Conservation (phyloP, 352 stramenopile species). For the Globisporangium cylindrosporum region DNA sequence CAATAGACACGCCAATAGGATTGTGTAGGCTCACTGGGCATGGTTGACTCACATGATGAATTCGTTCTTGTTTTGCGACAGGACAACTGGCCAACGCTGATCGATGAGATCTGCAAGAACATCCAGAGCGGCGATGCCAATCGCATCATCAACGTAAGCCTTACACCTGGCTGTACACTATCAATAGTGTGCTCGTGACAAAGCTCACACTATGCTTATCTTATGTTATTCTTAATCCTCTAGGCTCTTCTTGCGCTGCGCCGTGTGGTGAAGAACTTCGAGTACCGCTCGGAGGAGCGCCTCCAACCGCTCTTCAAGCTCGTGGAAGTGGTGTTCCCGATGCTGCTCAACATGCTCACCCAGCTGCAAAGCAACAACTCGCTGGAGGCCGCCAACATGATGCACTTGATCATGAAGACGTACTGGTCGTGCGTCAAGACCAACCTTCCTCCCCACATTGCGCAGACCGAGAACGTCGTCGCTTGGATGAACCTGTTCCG, state of each 20-base stretch:
- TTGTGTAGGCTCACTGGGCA: neutral
- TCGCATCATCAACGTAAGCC: constrained; percentile 73
- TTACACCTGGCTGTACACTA: neutral
- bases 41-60: neutral
- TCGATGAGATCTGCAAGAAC: constrained; percentile 86
- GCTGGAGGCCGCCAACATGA: constrained; percentile 93
- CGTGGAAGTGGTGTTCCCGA: constrained; percentile 90
- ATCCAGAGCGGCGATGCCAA: constrained; percentile 87
- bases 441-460: constrained; percentile 84
- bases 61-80: constrained; percentile 7
- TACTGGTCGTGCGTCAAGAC: constrained; percentile 98
- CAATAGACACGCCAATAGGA: neutral
- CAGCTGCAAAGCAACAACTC: constrained; percentile 80
- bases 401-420: constrained; percentile 96
- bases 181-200: neutral
- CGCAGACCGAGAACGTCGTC: constrained; percentile 83
- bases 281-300: constrained; percentile 93
- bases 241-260: constrained; percentile 94
- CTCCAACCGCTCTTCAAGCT: constrained; percentile 91
- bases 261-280: constrained; percentile 97
- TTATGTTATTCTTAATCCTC: constrained; percentile 21
- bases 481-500: constrained; percentile 93
- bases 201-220: neutral
- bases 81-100: constrained; percentile 90
- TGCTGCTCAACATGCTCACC: constrained; percentile 91